A percentile compares a stretch with the other conserved stretches of the same genome.
Conservation (phyloP, 176 grass and related monocot genomes). For the Cenchrus purpureus region DNA sequence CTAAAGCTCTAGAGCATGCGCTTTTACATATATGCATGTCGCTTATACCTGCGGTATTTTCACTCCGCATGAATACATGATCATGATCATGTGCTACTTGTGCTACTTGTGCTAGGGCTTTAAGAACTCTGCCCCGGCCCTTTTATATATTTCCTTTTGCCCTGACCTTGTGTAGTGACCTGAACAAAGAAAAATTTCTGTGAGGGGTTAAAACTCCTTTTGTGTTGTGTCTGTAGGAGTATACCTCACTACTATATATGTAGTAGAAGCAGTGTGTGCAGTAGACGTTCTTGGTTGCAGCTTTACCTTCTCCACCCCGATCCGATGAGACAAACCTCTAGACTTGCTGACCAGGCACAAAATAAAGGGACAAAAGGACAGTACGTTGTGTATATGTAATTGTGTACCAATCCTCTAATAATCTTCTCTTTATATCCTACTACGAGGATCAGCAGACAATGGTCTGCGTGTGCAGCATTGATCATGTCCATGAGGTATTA, state of each 20-base stretch:
- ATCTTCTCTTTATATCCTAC: background rate
- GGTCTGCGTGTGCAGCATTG: slow-evolving; percentile 42
- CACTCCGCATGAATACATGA: background rate
- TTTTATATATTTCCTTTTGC: slow-evolving; percentile 20
- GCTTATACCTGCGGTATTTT: no score
- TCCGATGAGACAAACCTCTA: slow-evolving; percentile 34
- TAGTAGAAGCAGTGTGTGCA: background rate
- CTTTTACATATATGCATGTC: no score
- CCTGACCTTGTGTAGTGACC: background rate
- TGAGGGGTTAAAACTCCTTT: slow-evolving; percentile 28
- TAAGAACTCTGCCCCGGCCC: background rate
- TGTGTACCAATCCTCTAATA: background rate
- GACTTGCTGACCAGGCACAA: background rate
- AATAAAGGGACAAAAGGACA: no score
- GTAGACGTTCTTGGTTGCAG: background rate
- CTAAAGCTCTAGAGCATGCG: no score
- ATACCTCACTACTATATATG: no score
- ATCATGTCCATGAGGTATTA: slow-evolving; percentile 43
- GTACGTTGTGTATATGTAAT: no score
- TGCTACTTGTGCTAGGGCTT: background rate
- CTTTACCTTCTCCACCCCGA: background rate
- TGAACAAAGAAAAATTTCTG: slow-evolving; percentile 36
- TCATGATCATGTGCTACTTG: background rate
- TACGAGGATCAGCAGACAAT: slow-evolving; percentile 37
- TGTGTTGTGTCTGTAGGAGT: no score